phyloP scores from a whole-genome alignment of 2,329 filamentous ascomycete species.

The Colletotrichum euphorbiae region DNA sequence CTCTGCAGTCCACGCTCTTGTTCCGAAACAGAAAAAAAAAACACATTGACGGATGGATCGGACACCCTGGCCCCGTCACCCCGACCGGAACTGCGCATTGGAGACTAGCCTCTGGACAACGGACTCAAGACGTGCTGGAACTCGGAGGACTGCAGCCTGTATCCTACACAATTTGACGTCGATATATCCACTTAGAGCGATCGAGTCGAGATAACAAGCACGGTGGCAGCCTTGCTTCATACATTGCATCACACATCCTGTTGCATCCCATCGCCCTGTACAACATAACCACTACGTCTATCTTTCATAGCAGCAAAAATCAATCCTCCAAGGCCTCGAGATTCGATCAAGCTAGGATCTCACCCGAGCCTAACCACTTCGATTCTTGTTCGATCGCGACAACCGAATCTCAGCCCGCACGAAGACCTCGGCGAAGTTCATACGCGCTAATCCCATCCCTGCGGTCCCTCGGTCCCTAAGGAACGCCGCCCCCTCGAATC shows the following conservation, averaged over 20 bases:
- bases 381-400: not conserved
- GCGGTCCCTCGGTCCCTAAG: not conserved
- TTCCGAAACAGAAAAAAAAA: conserved; percentile 7
- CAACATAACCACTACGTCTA: conserved; percentile 10
- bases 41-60: conserved; percentile 33
- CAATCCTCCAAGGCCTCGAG: not conserved
- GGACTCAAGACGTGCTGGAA: not conserved
- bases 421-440: conserved; percentile 4
- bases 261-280: conserved; percentile 20
- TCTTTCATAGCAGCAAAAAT: not conserved
- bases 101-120: not conserved
- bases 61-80: conserved; percentile 38
- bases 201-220: not conserved
- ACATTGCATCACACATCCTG: not conserved
- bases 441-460: conserved; percentile 23
- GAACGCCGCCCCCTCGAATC: not conserved
- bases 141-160: not conserved
- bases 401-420: not conserved
- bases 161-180: not conserved
- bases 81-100: conserved; percentile 1
- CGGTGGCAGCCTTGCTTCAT: no score
- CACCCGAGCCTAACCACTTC: conserved; percentile 1
- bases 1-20: not conserved
- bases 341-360: conserved; percentile 14
- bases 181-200: conserved; percentile 11